A percentile compares a stretch with the other conserved stretches of the same genome.
phyloP scores from a whole-genome alignment of 108 stramenopile genomes.

The Ochromonas danica region DNA sequence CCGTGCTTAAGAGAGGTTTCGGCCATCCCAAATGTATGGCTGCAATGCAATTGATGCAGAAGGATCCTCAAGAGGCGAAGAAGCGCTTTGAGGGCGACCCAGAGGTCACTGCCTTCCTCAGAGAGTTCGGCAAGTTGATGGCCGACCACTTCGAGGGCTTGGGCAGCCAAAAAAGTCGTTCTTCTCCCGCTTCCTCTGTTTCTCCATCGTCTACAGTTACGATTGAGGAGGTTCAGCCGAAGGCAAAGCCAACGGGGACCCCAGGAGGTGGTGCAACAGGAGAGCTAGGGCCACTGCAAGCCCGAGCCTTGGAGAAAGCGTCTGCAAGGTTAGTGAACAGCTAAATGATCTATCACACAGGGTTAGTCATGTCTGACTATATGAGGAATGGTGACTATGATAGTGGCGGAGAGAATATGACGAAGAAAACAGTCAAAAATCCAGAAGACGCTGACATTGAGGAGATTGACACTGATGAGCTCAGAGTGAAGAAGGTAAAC shows the following conservation, averaged over 20 bases:
- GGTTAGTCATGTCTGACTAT: too few species aligned
- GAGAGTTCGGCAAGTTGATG: conserved; percentile 36
- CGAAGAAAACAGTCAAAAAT: too few species aligned
- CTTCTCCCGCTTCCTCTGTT: not conserved
- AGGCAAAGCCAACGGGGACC: conserved; percentile 20
- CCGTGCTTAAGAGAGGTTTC: not conserved
- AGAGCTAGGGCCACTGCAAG: conserved; percentile 31
- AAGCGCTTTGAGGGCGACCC: conserved; percentile 24
- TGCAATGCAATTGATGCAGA: conserved; percentile 9
- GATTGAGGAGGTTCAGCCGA: not conserved
- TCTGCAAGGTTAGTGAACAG: not conserved
- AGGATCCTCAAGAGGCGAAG: conserved; percentile 23
- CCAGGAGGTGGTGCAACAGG: not conserved
- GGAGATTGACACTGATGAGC: too few species aligned
- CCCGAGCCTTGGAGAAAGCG: conserved; percentile 24
- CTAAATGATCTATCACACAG: not conserved
- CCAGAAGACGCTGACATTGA: too few species aligned
- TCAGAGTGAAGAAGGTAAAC: too few species aligned
- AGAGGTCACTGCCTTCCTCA: conserved; percentile 28
- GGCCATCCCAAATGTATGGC: conserved; percentile 23
- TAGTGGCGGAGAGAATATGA: too few species aligned
- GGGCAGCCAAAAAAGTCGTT: not conserved
- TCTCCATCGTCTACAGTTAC: not conserved
- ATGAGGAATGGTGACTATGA: too few species aligned
- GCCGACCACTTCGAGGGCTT: conserved; percentile 9